A percentile compares a stretch with the other conserved stretches of the same genome.
These are phyloP conservation scores for Mortierella sp. DNA, from an alignment of 371 early-diverging fungal genomes.

Conservation along the genomic window DNA sequence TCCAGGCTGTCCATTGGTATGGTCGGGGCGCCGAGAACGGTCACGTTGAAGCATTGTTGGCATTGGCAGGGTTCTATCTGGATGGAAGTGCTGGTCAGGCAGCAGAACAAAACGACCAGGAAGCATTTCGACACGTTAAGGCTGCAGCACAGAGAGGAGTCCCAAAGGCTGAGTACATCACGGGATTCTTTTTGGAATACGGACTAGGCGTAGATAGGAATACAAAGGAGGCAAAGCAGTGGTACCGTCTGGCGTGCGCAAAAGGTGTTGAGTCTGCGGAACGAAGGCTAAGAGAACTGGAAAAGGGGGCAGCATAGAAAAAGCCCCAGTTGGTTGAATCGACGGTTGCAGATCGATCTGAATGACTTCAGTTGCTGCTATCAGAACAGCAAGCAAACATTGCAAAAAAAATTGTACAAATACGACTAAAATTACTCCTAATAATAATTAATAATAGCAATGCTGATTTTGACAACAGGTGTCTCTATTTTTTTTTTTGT, in stretches of 20 bases:
- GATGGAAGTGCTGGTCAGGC: constrained; percentile 48
- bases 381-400: background rate
- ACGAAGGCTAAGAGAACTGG: constrained; percentile 36
- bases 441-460: background rate
- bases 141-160: constrained; percentile 47
- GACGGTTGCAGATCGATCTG: background rate
- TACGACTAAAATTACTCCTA: background rate
- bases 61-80: constrained; percentile 50
- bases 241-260: constrained; percentile 55
- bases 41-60: constrained; percentile 50
- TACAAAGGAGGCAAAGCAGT: constrained; percentile 38
- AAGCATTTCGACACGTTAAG: constrained; percentile 42
- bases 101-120: constrained; percentile 53
- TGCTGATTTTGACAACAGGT: background rate
- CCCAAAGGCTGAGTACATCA: constrained; percentile 54
- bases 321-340: background rate
- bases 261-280: constrained; percentile 54
- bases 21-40: constrained; percentile 47
- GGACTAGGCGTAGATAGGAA: constrained; percentile 41
- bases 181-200: constrained; percentile 52
- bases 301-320: constrained; percentile 8
- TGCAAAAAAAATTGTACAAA: background rate
- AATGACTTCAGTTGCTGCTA: background rate
- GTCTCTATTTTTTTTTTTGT: background rate
- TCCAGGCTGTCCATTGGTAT: constrained; percentile 54